Conservation (phyloP, 768 basidiomycete genomes). For the Mycena rosella region DNA sequence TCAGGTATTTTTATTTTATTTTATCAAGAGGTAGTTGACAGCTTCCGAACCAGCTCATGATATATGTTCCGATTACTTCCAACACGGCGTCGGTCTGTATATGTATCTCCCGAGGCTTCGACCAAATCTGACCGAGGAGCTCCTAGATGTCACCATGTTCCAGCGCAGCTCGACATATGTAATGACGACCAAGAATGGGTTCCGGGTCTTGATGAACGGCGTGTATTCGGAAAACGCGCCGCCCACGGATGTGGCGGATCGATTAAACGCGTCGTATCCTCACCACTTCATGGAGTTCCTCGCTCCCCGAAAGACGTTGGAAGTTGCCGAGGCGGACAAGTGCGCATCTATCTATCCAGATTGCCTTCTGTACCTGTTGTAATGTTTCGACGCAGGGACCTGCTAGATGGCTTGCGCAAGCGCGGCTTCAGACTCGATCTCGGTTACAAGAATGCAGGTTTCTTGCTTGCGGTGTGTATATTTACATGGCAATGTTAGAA, state of each 20-base stretch:
- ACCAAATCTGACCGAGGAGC: background rate
- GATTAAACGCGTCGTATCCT: constrained; percentile 62
- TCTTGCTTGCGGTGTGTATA: constrained; percentile 55
- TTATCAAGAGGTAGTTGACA: background rate
- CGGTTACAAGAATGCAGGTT: constrained; percentile 67
- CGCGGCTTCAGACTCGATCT: constrained; percentile 68
- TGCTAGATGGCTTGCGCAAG: constrained; percentile 68
- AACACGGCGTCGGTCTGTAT: constrained; percentile 55
- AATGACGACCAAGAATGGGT: constrained; percentile 61
- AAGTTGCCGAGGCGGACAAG: constrained; percentile 70
- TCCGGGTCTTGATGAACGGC: constrained; percentile 44
- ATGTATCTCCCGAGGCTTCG: too few species aligned
- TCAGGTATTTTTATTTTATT: constrained; percentile 39
- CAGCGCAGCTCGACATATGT: constrained; percentile 73
- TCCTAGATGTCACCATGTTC: constrained; percentile 66
- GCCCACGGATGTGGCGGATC: constrained; percentile 64
- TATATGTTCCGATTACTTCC: constrained; percentile 56
- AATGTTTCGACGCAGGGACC: constrained; percentile 47
- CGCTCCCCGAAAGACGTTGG: constrained; percentile 49
- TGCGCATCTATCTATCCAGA: constrained; percentile 40
- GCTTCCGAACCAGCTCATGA: constrained; percentile 53
- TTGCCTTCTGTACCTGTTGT: background rate
- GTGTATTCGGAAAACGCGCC: constrained; percentile 62
- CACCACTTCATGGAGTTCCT: constrained; percentile 53
- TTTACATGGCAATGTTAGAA: too few species aligned